Evolutionary conservation across 768 basidiomycete species (phyloP).

Genomic region (Russula sp.): DNA sequence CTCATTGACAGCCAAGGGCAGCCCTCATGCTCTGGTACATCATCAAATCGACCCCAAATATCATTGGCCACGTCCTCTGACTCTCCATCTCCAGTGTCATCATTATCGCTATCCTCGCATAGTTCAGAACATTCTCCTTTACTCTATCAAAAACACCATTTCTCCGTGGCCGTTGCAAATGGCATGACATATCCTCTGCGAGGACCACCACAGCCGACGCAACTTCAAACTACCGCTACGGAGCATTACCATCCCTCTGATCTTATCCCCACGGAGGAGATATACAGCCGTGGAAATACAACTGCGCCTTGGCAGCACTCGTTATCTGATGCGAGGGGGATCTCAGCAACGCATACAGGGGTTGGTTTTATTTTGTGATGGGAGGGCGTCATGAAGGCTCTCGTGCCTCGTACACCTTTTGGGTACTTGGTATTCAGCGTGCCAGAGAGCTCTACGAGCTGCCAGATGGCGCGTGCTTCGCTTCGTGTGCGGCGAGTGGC

Average conservation of each 20-base stretch:
- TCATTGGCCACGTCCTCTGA: conserved; percentile 10
- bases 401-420: neutral
- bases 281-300: conserved; percentile 2
- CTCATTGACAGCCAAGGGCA: neutral
- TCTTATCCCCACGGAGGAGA: neutral
- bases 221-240: neutral
- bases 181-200: conserved; percentile 4
- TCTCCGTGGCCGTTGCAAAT: neutral
- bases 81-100: conserved; percentile 21
- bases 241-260: conserved; percentile 3
- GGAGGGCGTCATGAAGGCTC: neutral
- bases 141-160: conserved; percentile 12
- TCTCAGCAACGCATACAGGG: neutral
- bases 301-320: conserved; percentile 9
- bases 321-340: conserved; percentile 2
- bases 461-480: neutral
- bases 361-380: conserved; percentile 11
- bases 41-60: neutral
- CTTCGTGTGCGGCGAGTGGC: neutral
- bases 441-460: neutral
- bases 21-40: neutral
- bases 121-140: conserved; percentile 17
- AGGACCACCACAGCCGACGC: conserved; percentile 4
- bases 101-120: conserved; percentile 19
- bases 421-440: neutral